These are phyloP conservation scores for Claviceps cyperi DNA, from an alignment of 2,329 filamentous ascomycete species.

Conservation along the genomic window DNA sequence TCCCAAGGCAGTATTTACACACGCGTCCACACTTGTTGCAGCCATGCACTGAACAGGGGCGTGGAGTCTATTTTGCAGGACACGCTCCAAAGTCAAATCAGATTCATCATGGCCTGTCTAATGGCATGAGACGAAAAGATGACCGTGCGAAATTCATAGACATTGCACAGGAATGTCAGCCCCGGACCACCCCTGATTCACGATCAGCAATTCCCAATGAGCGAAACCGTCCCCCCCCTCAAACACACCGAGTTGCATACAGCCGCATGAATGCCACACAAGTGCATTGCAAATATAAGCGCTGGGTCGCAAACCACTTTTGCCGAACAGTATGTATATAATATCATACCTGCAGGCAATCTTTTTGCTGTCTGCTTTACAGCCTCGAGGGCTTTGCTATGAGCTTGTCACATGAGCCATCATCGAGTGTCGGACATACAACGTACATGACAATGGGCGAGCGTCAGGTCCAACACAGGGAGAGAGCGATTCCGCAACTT, in stretches of 20 bases:
- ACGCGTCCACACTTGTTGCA: background rate
- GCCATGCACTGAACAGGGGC: background rate
- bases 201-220: background rate
- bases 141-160: background rate
- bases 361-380: background rate
- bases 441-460: constrained; percentile 1
- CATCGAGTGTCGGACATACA: background rate
- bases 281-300: background rate
- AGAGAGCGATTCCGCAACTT: constrained; percentile 6
- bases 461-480: constrained; percentile 1
- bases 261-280: background rate
- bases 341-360: background rate
- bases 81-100: background rate
- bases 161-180: constrained; percentile 1
- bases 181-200: constrained; percentile 1
- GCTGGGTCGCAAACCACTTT: background rate
- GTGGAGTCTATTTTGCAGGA: background rate
- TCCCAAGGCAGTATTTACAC: background rate
- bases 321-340: background rate
- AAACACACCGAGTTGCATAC: background rate
- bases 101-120: background rate
- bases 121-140: background rate
- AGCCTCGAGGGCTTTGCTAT: background rate
- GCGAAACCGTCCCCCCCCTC: background rate
- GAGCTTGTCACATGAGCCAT: background rate